Conservation (phyloP, 2,329 filamentous ascomycete genomes). For the Rosellinia necatrix region DNA sequence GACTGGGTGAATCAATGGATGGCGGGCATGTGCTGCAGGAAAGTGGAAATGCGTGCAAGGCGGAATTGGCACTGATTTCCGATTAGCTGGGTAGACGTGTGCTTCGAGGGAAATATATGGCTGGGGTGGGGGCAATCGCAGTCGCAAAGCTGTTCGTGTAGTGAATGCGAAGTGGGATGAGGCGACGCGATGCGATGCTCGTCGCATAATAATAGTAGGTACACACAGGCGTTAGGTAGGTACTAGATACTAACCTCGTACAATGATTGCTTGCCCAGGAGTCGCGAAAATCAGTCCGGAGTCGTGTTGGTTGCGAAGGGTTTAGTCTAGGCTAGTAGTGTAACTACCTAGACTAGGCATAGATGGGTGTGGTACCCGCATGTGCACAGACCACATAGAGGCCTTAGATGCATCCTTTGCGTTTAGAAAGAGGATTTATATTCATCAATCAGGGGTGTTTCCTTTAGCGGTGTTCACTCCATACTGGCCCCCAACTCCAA, state of each 20-base stretch:
- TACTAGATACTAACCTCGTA: constrained; percentile 20
- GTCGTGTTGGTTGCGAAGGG: constrained; percentile 25
- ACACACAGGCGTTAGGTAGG: too few species aligned
- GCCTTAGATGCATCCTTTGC: background rate
- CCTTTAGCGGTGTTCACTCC: background rate
- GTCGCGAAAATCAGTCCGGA: constrained; percentile 26
- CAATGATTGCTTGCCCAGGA: constrained; percentile 18
- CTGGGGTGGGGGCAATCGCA: background rate
- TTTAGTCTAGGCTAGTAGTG: constrained; percentile 14
- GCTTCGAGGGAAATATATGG: background rate
- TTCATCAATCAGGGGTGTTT: background rate
- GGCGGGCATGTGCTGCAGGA: background rate
- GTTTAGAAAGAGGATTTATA: background rate
- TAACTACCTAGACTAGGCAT: background rate
- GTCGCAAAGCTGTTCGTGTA: constrained; percentile 12
- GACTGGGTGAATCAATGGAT: background rate
- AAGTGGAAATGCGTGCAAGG: background rate
- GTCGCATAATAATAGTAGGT: constrained; percentile 25
- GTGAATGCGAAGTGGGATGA: constrained; percentile 10
- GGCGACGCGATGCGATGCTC: constrained; percentile 23
- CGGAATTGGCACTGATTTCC: too few species aligned
- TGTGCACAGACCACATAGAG: background rate
- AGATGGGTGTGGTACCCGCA: background rate
- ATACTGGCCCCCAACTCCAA: too few species aligned
- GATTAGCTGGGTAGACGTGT: background rate